Conservation (phyloP, 2,329 filamentous ascomycete genomes). For the Sporothrix euskadiensis region DNA sequence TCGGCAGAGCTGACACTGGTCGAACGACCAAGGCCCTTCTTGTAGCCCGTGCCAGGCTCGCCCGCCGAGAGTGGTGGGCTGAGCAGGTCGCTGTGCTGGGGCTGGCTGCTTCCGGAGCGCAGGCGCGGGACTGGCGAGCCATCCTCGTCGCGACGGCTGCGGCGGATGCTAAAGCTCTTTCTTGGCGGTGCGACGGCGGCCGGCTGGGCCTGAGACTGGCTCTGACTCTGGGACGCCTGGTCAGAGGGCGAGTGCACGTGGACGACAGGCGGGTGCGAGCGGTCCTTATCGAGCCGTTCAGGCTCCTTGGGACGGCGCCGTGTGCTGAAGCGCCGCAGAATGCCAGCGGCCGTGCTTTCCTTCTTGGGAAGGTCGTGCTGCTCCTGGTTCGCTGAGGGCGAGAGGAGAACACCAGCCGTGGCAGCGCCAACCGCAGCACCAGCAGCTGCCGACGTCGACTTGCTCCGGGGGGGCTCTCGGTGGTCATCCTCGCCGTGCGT, state of each 20-base stretch:
- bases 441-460: conserved; percentile 52
- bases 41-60: conserved; percentile 56
- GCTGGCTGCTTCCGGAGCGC: conserved; percentile 62
- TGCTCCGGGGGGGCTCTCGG: conserved; percentile 61
- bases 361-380: conserved; percentile 70
- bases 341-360: conserved; percentile 80
- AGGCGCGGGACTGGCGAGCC: conserved; percentile 49
- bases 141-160: conserved; percentile 56
- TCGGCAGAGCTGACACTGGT: conserved; percentile 91
- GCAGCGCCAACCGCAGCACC: conserved; percentile 15
- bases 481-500: conserved; percentile 95
- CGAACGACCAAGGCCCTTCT: conserved; percentile 75
- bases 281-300: conserved; percentile 61
- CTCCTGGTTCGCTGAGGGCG: conserved; percentile 52
- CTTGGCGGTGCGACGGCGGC: conserved; percentile 61
- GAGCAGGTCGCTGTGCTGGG: conserved; percentile 75
- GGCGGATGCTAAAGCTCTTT: conserved; percentile 85
- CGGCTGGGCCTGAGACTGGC: not conserved
- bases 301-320: conserved; percentile 67
- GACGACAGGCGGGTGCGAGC: conserved; percentile 70
- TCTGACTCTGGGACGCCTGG: not conserved
- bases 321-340: conserved; percentile 89
- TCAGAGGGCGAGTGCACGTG: conserved; percentile 79
- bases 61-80: conserved; percentile 69
- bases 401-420: conserved; percentile 39